Base-by-base conservation (phyloP, 2,329 filamentous ascomycete species). In the Talaromyces marneffei region DNA sequence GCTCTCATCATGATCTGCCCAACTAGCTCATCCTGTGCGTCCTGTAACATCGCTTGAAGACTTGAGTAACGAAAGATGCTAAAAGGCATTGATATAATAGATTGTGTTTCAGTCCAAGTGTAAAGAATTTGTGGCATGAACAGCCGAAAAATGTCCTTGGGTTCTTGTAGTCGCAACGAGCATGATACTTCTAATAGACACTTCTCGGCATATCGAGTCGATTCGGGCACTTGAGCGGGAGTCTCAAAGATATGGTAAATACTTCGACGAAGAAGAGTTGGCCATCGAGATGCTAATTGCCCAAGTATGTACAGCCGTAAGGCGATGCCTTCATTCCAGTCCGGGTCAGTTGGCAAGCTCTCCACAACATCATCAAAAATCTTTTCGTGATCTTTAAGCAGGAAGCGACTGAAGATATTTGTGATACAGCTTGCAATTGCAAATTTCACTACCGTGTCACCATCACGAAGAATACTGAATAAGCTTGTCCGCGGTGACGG, bases 191-290 rank as follows among this genome's bases (percentile, higher is more conserved):
- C 79, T 4, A 74, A 72, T 46, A 97, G 80, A 67, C 91, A 95
- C 57, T 83, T 83, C 60, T 83, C 84, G 1, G 93, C 92, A 75
- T 97, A 89, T 20, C 80, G 78, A 20, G 82, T 80, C 6, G 89
- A 88, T 10, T 78, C 75, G 2, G 82, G 76, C 14, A 96, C 85
- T 61, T 86, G 86, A 1, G 89, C 91, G 1, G 92, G 90, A 0
- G 89, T 91, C 72, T 97, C 94, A 67, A 97, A 96, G 23, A 97
- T 92, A 72, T 94, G 89, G 72, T 97, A 99, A 18, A 96, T 89
- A 66, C 91, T 92, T 65, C 89, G 86, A 57, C 92, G 87, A 46
- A 97, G 81, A 20, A 97, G 80, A 0, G 92, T 96, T 62, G 91
- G 87, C 90, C 93, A 97, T 56, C 81, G 78, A 31, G 91, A 90